Percentiles rank a stretch among this genome's conserved stretches.
phyloP scores from a whole-genome alignment of 140 eudicot genomes.

The Senecio squalidus region DNA sequence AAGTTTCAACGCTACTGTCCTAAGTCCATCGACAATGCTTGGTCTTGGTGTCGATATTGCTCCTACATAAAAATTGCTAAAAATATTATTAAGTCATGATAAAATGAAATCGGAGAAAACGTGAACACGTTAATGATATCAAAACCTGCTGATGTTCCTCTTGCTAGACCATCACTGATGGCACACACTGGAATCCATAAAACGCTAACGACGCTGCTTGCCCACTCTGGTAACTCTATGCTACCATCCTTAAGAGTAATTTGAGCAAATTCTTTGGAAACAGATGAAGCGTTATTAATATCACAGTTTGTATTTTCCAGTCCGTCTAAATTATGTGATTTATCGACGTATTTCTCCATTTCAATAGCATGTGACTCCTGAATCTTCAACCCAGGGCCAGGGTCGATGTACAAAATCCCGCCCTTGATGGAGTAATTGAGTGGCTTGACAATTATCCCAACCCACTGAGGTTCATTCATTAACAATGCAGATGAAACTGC shows the following conservation, averaged over 20 bases:
- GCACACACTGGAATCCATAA: slow-evolving; percentile 85
- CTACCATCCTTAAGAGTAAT: slow-evolving; percentile 57
- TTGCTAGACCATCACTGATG: slow-evolving; percentile 55
- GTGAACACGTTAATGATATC: not conserved
- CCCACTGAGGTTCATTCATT: slow-evolving; percentile 93
- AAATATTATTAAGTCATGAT: not conserved
- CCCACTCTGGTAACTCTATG: slow-evolving; percentile 82
- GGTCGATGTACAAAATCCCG: slow-evolving; percentile 65
- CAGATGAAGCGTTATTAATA: slow-evolving; percentile 24
- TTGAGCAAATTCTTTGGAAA: slow-evolving; percentile 32
- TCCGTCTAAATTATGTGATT: not conserved
- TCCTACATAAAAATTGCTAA: slow-evolving; percentile 25
- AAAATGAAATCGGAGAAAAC: not conserved
- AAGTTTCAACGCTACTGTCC: slow-evolving; percentile 84
- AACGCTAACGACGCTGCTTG: slow-evolving; percentile 58
- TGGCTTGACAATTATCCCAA: slow-evolving; percentile 77
- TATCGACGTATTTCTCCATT: slow-evolving; percentile 48
- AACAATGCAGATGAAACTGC: slow-evolving; percentile 89
- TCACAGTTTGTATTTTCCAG: slow-evolving; percentile 5
- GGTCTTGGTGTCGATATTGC: slow-evolving; percentile 41
- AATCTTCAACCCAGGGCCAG: slow-evolving; percentile 77
- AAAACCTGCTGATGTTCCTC: slow-evolving; percentile 75
- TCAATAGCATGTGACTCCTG: slow-evolving; percentile 57
- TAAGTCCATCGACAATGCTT: slow-evolving; percentile 68
- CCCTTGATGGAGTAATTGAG: slow-evolving; percentile 69